Evolutionary conservation across 192 early-diverging fungal genomes (phyloP).

Genomic region (Mortierella claussenii): DNA sequence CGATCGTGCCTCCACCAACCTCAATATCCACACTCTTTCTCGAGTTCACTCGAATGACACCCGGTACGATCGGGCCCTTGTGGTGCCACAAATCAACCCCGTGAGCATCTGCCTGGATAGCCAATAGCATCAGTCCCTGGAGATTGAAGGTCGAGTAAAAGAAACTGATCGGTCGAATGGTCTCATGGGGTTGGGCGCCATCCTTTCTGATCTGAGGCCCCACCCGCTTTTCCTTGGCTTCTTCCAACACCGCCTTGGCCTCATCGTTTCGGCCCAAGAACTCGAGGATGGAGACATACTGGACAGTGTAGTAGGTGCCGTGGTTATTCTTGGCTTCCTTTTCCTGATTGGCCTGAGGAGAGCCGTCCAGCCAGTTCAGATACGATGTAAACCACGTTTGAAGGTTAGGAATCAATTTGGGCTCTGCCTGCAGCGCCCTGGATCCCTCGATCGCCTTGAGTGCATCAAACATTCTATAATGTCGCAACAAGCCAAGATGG

Average conservation of each 20-base stretch:
- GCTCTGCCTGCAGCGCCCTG: slow-evolving; percentile 33
- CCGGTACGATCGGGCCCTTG: slow-evolving; percentile 17
- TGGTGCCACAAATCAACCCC: slow-evolving; percentile 56
- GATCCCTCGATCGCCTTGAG: slow-evolving; percentile 46
- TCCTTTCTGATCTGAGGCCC: slow-evolving; percentile 50
- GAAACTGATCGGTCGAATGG: slow-evolving; percentile 57
- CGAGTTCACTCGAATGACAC: slow-evolving; percentile 14
- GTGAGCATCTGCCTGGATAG: slow-evolving; percentile 44
- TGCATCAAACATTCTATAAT: slow-evolving; percentile 52
- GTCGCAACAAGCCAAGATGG: not conserved
- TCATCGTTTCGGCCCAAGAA: slow-evolving; percentile 55
- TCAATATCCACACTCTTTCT: slow-evolving; percentile 3
- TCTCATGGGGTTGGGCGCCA: slow-evolving; percentile 61
- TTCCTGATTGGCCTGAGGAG: slow-evolving; percentile 46
- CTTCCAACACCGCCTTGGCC: slow-evolving; percentile 35
- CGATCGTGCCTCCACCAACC: slow-evolving; percentile 37
- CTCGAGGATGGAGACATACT: slow-evolving; percentile 57
- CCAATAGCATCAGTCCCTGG: slow-evolving; percentile 55
- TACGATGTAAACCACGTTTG: slow-evolving; percentile 54
- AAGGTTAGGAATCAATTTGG: slow-evolving; percentile 35
- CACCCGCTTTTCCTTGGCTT: slow-evolving; percentile 46
- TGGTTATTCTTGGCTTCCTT: slow-evolving; percentile 59
- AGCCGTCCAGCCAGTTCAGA: slow-evolving; percentile 42
- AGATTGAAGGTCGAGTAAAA: slow-evolving; percentile 65
- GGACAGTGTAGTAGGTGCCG: slow-evolving; percentile 66